Evolutionary conservation across 73 alveolate species (phyloP).

Genomic region (Paramecium biaurelia): DNA sequence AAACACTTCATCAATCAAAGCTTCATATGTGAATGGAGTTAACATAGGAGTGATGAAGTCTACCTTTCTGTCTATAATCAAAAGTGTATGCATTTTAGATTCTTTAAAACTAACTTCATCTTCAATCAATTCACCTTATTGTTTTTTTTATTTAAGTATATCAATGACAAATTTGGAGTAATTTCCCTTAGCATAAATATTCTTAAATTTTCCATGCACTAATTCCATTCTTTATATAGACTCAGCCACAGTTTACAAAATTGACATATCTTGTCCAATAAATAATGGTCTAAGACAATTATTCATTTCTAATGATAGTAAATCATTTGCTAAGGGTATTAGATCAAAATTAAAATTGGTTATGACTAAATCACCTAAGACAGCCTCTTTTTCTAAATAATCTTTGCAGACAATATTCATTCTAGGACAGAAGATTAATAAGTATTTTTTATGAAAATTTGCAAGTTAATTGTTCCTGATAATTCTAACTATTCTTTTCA

Average conservation of each 20-base stretch:
- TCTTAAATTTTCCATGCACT: conserved; percentile 35
- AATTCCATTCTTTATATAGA: conserved; percentile 1
- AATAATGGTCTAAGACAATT: background rate
- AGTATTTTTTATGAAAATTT: background rate
- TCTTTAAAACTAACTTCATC: background rate
- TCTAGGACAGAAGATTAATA: background rate
- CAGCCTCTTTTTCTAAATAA: conserved; percentile 53
- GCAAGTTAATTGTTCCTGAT: conserved; percentile 1
- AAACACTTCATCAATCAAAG: conserved; percentile 64
- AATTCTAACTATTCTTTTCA: conserved; percentile 43
- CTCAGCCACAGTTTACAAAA: conserved; percentile 4
- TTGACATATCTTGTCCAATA: background rate
- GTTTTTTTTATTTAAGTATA: background rate
- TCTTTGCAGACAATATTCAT: conserved; percentile 22
- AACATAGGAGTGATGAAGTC: conserved; percentile 69
- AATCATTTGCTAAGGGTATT: background rate
- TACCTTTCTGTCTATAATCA: conserved; percentile 62
- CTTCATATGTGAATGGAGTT: conserved; percentile 71
- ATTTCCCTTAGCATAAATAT: background rate
- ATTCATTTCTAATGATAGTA: background rate
- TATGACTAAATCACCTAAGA: background rate
- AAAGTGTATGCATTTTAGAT: background rate
- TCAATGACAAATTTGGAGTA: background rate
- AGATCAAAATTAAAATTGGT: conserved; percentile 43
- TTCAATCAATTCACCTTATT: background rate